These are phyloP conservation scores for Cinchona pubescens DNA, from an alignment of 257 asterid genomes.

Conservation along the genomic window DNA sequence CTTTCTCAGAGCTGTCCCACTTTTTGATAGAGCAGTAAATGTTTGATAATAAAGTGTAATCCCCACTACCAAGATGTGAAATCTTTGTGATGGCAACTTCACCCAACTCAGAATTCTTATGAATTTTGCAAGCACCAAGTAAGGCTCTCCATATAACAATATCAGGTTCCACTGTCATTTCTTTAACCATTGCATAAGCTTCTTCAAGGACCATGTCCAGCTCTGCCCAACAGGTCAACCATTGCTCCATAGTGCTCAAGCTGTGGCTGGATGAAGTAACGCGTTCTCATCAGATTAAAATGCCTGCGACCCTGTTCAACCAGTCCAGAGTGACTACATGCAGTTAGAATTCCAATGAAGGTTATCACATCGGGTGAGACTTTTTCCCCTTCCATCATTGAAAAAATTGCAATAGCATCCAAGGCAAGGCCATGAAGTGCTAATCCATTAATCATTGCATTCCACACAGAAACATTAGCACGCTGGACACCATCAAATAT, in stretches of 20 bases:
- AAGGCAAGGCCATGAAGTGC: constrained; percentile 67
- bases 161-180: constrained; percentile 73
- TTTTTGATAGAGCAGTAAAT: constrained; percentile 55
- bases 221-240: constrained; percentile 72
- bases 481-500: constrained; percentile 40
- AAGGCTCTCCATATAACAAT: constrained; percentile 66
- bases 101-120: constrained; percentile 53
- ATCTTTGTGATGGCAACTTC: constrained; percentile 47
- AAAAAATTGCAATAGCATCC: constrained; percentile 52
- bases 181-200: constrained; percentile 51
- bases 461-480: constrained; percentile 60
- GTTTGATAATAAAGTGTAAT: constrained; percentile 63
- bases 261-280: constrained; percentile 52
- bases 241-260: constrained; percentile 82
- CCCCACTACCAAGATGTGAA: constrained; percentile 58
- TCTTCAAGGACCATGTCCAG: constrained; percentile 63
- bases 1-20: constrained; percentile 62
- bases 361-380: constrained; percentile 60
- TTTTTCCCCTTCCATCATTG: constrained; percentile 41
- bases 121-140: constrained; percentile 70
- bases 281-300: constrained; percentile 54
- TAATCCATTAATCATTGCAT: constrained; percentile 69
- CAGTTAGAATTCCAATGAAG: constrained; percentile 63
- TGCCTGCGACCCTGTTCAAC: constrained; percentile 58
- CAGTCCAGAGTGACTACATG: constrained; percentile 68